Evolutionary conservation across 345 rosid species (phyloP).

Genomic region (Populus euphratica): DNA sequence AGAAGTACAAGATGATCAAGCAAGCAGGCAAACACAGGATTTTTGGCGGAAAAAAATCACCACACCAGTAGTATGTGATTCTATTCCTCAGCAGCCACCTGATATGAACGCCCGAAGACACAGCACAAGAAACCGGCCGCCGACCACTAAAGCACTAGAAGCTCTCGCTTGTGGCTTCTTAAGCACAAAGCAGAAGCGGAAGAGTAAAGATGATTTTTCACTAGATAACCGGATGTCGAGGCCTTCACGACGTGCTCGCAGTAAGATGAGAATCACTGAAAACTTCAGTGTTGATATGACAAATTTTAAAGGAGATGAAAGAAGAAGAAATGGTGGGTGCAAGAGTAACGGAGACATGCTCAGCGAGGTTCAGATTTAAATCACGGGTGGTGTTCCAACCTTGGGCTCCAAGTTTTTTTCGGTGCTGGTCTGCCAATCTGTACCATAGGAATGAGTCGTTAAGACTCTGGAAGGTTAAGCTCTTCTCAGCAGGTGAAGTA

Average conservation of each 20-base stretch:
- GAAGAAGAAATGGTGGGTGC: conserved; percentile 1
- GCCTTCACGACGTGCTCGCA: conserved; percentile 36
- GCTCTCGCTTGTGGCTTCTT: conserved; percentile 54
- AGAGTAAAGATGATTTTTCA: conserved; percentile 30
- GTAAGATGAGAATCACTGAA: conserved; percentile 10
- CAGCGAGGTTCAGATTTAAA: not conserved
- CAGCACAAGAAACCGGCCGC: conserved; percentile 52
- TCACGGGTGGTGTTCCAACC: not conserved
- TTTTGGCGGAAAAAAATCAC: not conserved
- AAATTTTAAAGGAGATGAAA: conserved; percentile 13
- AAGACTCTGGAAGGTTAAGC: not conserved
- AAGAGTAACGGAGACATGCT: conserved; percentile 11
- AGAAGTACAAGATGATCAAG: conserved; percentile 17
- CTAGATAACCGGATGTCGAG: conserved; percentile 27
- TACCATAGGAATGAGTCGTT: not conserved
- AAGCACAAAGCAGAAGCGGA: conserved; percentile 45
- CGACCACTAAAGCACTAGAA: conserved; percentile 55
- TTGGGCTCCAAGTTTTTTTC: not conserved
- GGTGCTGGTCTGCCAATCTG: not conserved
- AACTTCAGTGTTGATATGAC: conserved; percentile 3
- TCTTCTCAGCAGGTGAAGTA: not conserved
- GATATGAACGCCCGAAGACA: conserved; percentile 38
- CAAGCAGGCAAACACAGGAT: conserved; percentile 9
- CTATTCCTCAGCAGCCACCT: conserved; percentile 21
- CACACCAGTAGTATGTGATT: not conserved